These are phyloP conservation scores for Leccinum longicurvipes DNA, from an alignment of 768 basidiomycete genomes.

Conservation along the genomic window DNA sequence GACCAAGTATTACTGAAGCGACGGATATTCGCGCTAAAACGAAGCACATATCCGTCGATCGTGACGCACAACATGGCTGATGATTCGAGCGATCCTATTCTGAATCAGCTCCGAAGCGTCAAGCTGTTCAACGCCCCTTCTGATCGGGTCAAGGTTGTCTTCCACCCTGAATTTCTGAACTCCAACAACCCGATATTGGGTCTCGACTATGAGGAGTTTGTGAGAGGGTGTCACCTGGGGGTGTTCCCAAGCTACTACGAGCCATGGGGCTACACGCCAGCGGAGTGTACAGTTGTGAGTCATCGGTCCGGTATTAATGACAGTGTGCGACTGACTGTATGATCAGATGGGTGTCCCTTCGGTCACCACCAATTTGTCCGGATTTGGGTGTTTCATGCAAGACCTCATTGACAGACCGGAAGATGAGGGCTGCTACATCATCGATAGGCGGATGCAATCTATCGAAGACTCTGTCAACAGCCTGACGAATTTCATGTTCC, in stretches of 20 bases:
- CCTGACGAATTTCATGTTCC: constrained; percentile 71
- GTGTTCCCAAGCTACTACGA: constrained; percentile 99
- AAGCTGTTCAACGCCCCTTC: constrained; percentile 84
- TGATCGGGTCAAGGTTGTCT: constrained; percentile 96
- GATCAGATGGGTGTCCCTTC: constrained; percentile 94
- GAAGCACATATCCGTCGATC: constrained; percentile 91
- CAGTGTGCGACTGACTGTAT: constrained; percentile 8
- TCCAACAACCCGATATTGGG: constrained; percentile 97
- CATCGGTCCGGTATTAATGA: neutral
- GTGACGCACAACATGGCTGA: constrained; percentile 99
- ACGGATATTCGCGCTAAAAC: constrained; percentile 93
- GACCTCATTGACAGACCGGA: constrained; percentile 93
- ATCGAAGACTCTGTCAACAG: constrained; percentile 90
- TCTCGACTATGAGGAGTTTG: constrained; percentile 98
- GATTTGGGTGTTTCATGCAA: constrained; percentile 98
- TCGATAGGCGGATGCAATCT: constrained; percentile 85
- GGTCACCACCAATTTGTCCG: constrained; percentile 95
- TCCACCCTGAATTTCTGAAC: constrained; percentile 98
- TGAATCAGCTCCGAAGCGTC: constrained; percentile 92
- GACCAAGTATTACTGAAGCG: constrained; percentile 95
- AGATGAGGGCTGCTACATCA: constrained; percentile 95
- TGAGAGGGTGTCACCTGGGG: constrained; percentile 94
- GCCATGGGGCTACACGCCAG: constrained; percentile 96
- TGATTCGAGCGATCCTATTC: constrained; percentile 86
- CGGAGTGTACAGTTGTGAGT: constrained; percentile 95